Base-by-base conservation (phyloP, 768 basidiomycete species). In the Naganishia antarctica region DNA sequence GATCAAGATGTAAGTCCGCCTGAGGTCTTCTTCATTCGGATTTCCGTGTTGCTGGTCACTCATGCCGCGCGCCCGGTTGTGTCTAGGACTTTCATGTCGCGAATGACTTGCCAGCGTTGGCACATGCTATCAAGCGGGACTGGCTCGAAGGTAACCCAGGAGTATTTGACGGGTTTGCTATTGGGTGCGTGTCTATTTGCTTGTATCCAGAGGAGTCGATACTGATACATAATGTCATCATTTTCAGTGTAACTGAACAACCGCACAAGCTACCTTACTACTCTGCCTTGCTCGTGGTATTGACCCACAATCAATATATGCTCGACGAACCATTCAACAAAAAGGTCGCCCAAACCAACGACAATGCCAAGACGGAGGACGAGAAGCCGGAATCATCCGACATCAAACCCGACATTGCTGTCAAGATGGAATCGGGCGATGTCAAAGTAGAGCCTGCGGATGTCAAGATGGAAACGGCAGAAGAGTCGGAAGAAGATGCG, bases 251-350 rank as follows among this genome's bases (percentile, higher is more conserved):
- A 59, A 90, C 87, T 0, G 90, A 97, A 78, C 88, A 96, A 70
- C 92, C 93, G 0, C 92, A 85, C 81, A 99, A 98, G 81, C 88
- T 90, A 37, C 87, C 91, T 0, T 88, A 86, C 73, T 92, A 91
- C 78, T 90, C 90, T 13, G 84, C 89, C 12, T 79, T 97, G 18
- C 81, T 96, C 50, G 83, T 86, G 23, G 78, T 85, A 41, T 80
- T 97, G 46, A 73, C 72, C 2, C 64, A 43, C 18, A 69, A 40
- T 48, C 70, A 37, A n/a, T 44, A 32, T 45, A 34, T 26, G 11
- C 61, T 61, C 4, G 40, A 58, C 29, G 26, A 46, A 11, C 25
- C 43, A 12, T 37, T 26, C 40, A 25, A 21, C 31, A 51, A 57
- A 34, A 37, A 21, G 53, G n/a, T 26, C 34, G 28, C 7, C 18